Evolutionary conservation across 192 early-diverging fungal species (phyloP).

Genomic region (Gorgonomyces haynaldii): DNA sequence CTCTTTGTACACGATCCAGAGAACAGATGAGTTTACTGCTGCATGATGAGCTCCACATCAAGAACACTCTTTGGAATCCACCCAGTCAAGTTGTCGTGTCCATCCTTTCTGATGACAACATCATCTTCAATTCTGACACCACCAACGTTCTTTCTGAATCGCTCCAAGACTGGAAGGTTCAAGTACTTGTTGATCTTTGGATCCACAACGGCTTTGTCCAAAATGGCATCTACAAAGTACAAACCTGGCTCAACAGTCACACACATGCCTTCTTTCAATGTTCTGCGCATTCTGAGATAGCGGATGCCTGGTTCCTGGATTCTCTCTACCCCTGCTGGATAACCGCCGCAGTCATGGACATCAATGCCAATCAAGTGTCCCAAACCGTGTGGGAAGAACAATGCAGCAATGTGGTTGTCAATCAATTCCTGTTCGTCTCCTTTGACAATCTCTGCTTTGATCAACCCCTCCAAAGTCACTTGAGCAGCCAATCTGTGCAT

Average conservation of each 20-base stretch:
- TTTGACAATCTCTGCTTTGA: constrained; percentile 50
- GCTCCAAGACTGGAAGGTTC: constrained; percentile 50
- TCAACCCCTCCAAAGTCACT: constrained; percentile 55
- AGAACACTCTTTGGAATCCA: constrained; percentile 61
- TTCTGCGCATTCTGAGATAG: constrained; percentile 63
- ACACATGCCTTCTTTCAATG: constrained; percentile 66
- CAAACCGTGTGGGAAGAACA: constrained; percentile 86
- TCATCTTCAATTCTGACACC: constrained; percentile 91
- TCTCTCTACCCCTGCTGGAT: constrained; percentile 56
- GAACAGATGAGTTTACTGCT: constrained; percentile 2
- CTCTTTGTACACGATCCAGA: too few relatives aligned
- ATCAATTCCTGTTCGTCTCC: constrained; percentile 52
- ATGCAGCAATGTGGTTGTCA: constrained; percentile 55
- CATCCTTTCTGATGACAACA: constrained; percentile 66
- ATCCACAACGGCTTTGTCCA: constrained; percentile 46
- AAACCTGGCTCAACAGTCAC: constrained; percentile 90
- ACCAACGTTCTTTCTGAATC: constrained; percentile 63
- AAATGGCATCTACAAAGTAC: constrained; percentile 79
- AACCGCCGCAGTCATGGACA: constrained; percentile 75
- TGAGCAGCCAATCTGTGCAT: constrained; percentile 62
- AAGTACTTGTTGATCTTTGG: constrained; percentile 48
- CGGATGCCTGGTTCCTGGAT: constrained; percentile 60
- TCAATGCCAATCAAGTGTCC: constrained; percentile 81
- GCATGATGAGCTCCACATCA: constrained; percentile 58
- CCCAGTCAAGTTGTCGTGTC: constrained; percentile 69